phyloP scores from a whole-genome alignment of 352 stramenopile genomes.

The Globisporangium carolinianum region DNA sequence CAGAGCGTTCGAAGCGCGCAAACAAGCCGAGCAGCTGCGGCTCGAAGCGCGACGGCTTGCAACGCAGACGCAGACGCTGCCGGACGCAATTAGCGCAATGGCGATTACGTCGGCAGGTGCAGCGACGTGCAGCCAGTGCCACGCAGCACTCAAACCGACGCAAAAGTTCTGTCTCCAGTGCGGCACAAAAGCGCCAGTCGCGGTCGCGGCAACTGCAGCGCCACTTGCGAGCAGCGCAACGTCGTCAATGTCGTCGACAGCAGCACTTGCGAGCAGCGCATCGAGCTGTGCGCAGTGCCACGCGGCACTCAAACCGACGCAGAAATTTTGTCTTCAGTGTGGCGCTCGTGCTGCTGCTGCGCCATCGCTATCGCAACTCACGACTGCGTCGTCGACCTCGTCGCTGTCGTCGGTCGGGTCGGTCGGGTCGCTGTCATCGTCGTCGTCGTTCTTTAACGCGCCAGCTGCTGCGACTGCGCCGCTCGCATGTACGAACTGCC shows the following conservation, averaged over 20 bases:
- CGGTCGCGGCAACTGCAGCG: neutral
- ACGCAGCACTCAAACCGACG: constrained; percentile 15
- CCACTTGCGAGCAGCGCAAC: constrained; percentile 1
- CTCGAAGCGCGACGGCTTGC: constrained; percentile 45
- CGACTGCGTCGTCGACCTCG: constrained; percentile 19
- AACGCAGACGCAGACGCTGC: constrained; percentile 10
- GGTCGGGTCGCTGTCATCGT: constrained; percentile 10
- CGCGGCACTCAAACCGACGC: constrained; percentile 42
- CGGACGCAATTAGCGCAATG: too few species aligned
- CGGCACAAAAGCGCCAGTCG: constrained; percentile 24
- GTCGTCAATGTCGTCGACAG: constrained; percentile 6
- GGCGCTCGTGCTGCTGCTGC: constrained; percentile 23
- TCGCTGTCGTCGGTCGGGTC: constrained; percentile 26
- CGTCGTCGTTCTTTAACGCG: constrained; percentile 9
- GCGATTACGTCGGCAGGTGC: neutral
- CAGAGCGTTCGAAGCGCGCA: constrained; percentile 53
- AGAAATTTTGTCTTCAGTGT: constrained; percentile 82
- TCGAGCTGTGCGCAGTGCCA: constrained; percentile 44
- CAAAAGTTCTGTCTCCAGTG: constrained; percentile 75
- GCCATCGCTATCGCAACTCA: constrained; percentile 7
- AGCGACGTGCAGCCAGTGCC: constrained; percentile 10
- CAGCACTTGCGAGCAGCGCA: constrained; percentile 15
- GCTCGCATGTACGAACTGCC: constrained; percentile 37
- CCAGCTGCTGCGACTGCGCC: constrained; percentile 6
- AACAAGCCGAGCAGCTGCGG: constrained; percentile 54